A percentile compares a stretch with the other conserved stretches of the same genome.
Conservation (phyloP, 2,329 filamentous ascomycete genomes). For the Dothideomycetes sp. region DNA sequence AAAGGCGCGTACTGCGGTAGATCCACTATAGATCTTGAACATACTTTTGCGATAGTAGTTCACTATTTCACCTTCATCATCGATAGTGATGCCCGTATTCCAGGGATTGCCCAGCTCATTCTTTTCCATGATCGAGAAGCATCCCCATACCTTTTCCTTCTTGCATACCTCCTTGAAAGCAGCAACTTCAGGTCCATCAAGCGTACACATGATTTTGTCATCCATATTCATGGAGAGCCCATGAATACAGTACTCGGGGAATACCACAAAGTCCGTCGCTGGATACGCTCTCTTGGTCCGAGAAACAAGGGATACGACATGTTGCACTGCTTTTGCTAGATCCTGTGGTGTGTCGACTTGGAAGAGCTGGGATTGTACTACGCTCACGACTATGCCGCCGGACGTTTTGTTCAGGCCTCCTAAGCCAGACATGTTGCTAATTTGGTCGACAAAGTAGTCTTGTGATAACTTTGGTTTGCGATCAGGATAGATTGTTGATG, state of each 20-base stretch:
- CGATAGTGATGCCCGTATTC: constrained; percentile 17
- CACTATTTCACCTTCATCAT: constrained; percentile 13
- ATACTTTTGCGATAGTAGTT: constrained; percentile 17
- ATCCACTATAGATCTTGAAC: neutral
- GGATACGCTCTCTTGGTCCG: constrained; percentile 14
- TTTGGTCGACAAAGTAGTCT: no score
- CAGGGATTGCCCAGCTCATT: constrained; percentile 15
- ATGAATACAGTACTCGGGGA: constrained; percentile 20
- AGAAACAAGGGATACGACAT: constrained; percentile 12
- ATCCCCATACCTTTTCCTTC: constrained; percentile 17
- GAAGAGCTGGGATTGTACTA: constrained; percentile 15
- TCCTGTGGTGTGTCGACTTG: constrained; percentile 10
- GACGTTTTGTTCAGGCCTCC: constrained; percentile 11
- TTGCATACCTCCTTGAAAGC: constrained; percentile 17
- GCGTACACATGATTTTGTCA: constrained; percentile 17
- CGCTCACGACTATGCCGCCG: constrained; percentile 11
- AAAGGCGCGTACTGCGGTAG: neutral
- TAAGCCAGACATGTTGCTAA: constrained; percentile 13
- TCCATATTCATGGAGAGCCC: constrained; percentile 18
- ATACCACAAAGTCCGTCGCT: constrained; percentile 18
- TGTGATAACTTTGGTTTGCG: no score
- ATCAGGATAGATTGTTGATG: no score
- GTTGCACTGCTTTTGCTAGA: constrained; percentile 11
- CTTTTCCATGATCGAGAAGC: constrained; percentile 21
- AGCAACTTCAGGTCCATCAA: constrained; percentile 19